Conservation (phyloP, 2,329 filamentous ascomycete species). For the Zasmidium cellare region DNA sequence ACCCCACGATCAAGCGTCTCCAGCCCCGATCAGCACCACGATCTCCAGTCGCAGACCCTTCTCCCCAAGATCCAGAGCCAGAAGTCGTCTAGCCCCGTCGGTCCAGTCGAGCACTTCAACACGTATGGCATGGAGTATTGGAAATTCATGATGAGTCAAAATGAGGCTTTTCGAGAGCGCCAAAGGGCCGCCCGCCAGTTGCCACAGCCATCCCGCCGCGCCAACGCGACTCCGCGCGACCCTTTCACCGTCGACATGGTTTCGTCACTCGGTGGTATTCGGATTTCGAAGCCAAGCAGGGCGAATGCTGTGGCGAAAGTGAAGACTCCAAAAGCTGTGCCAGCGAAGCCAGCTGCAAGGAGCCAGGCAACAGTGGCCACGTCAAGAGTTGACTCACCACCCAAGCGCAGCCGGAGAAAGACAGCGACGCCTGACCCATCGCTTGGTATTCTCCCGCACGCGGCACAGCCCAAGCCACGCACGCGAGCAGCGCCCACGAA, state of each 20-base stretch:
- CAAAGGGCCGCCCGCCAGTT: constrained; percentile 10
- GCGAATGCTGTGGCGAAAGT: constrained; percentile 6
- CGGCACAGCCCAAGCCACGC: constrained; percentile 25
- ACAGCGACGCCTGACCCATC: constrained; percentile 16
- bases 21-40: background rate
- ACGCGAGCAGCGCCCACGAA: constrained; percentile 30
- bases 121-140: constrained; percentile 20
- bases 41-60: too few species aligned
- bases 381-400: constrained; percentile 12
- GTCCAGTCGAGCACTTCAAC: constrained; percentile 12
- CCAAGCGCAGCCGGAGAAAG: constrained; percentile 17
- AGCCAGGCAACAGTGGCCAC: background rate
- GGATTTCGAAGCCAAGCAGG: constrained; percentile 16
- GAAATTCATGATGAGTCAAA: constrained; percentile 15
- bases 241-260: constrained; percentile 16
- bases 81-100: background rate
- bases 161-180: constrained; percentile 10
- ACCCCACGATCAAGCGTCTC: constrained; percentile 1
- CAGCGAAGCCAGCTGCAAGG: constrained; percentile 4
- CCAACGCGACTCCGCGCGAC: constrained; percentile 11
- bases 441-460: constrained; percentile 7
- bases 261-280: constrained; percentile 14
- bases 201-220: constrained; percentile 8
- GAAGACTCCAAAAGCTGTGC: constrained; percentile 7
- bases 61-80: too few species aligned